Evolutionary conservation across 495 filamentous ascomycete species (phyloP).

Genomic region (Penicillium bialowiezense): DNA sequence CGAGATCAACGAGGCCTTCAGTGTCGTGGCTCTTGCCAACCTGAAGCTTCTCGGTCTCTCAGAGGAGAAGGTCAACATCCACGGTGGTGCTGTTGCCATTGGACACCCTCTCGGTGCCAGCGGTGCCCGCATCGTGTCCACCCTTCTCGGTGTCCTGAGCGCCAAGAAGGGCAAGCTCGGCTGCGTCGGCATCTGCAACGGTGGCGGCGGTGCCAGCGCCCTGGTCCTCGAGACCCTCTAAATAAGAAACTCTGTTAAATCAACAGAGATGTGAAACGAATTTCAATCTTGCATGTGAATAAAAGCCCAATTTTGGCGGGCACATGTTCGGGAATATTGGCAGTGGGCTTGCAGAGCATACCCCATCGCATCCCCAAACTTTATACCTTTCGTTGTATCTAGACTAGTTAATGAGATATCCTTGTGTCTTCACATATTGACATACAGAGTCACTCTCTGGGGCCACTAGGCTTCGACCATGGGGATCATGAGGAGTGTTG

Average conservation of each 20-base stretch:
- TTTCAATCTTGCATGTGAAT: conserved; percentile 12
- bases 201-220: conserved; percentile 89
- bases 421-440: neutral
- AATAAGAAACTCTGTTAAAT: conserved; percentile 19
- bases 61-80: conserved; percentile 89
- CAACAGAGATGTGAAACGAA: conserved; percentile 29
- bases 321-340: conserved; percentile 4
- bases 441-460: too few relatives aligned
- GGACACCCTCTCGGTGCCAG: conserved; percentile 93
- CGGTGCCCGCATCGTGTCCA: conserved; percentile 91
- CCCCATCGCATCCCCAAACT: neutral
- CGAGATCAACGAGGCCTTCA: conserved; percentile 99
- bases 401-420: conserved; percentile 9
- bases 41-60: conserved; percentile 78
- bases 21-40: conserved; percentile 92
- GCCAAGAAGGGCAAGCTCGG: conserved; percentile 92
- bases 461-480: too few relatives aligned
- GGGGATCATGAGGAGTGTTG: too few relatives aligned
- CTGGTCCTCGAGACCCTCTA: conserved; percentile 73
- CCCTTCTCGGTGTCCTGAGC: conserved; percentile 81
- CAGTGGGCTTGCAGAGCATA: neutral
- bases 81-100: conserved; percentile 92
- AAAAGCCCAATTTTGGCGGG: conserved; percentile 10
- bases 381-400: neutral
- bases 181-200: conserved; percentile 94